Evolutionary conservation across 1,284 basidiomycete genomes (phyloP).

Genomic region (Fomes fomentarius): DNA sequence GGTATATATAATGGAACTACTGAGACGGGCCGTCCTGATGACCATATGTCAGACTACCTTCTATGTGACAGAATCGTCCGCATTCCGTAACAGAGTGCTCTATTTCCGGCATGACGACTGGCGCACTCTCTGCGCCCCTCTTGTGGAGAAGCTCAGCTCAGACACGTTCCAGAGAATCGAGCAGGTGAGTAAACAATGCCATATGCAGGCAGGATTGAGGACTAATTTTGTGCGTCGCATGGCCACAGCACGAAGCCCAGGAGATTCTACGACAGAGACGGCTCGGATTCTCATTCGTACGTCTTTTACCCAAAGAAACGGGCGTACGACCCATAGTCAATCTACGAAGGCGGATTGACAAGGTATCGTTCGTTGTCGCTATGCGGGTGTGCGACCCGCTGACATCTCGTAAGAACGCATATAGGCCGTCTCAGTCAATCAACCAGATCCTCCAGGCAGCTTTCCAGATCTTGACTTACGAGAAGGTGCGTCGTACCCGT

Average conservation of each 20-base stretch:
- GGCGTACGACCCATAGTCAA: slow-evolving; percentile 97
- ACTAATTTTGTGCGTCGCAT: not conserved
- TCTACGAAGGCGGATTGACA: slow-evolving; percentile 62
- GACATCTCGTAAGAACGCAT: not conserved
- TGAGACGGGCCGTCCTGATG: not conserved
- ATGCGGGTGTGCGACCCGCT: no score
- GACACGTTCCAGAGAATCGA: slow-evolving; percentile 69
- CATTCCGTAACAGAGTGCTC: slow-evolving; percentile 83
- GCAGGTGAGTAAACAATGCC: slow-evolving; percentile 41
- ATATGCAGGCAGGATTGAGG: not conserved
- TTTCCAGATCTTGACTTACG: slow-evolving; percentile 85
- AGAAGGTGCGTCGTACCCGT: slow-evolving; percentile 59
- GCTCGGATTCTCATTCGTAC: slow-evolving; percentile 84
- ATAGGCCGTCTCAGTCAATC: slow-evolving; percentile 58
- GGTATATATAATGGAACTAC: slow-evolving; percentile 14
- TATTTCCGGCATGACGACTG: slow-evolving; percentile 98
- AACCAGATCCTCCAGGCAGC: slow-evolving; percentile 86
- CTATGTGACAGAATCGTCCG: slow-evolving; percentile 92
- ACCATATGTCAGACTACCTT: slow-evolving; percentile 78
- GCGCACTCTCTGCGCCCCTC: slow-evolving; percentile 80
- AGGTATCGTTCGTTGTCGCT: no score
- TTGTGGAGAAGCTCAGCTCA: slow-evolving; percentile 71
- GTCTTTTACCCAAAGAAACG: slow-evolving; percentile 92
- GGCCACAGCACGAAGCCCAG: slow-evolving; percentile 58
- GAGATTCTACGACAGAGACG: slow-evolving; percentile 69